Evolutionary conservation across 2,329 filamentous ascomycete genomes (phyloP).

Genomic region (Celoporthe dispersa): DNA sequence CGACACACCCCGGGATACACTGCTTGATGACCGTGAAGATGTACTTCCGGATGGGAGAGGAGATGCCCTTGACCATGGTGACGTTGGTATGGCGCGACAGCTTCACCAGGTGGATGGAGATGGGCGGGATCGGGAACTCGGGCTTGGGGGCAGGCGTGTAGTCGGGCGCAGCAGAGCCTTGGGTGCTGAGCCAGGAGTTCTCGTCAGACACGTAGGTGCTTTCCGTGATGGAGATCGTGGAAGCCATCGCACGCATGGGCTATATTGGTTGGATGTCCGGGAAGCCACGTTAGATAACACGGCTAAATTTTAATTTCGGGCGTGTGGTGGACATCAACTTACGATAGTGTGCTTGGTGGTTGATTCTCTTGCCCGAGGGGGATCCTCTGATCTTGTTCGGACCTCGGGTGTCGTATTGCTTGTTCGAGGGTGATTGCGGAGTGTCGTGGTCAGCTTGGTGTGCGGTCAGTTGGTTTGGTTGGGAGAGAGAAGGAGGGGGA

Average conservation of each 20-base stretch:
- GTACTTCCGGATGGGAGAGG: background rate
- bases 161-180: background rate
- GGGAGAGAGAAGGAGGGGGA: background rate
- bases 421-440: background rate
- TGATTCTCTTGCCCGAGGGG: too few relatives aligned
- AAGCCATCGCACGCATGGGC: background rate
- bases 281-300: background rate
- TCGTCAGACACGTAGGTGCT: background rate
- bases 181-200: background rate
- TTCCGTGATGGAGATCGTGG: background rate
- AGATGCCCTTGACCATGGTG: constrained; percentile 2
- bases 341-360: background rate
- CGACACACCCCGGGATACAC: background rate
- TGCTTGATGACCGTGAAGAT: constrained; percentile 3
- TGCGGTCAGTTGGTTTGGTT: background rate
- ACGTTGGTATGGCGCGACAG: background rate
- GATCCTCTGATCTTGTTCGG: background rate
- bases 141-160: background rate
- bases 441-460: background rate
- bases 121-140: background rate
- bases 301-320: background rate
- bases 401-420: background rate
- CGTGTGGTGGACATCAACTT: background rate
- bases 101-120: constrained; percentile 1
- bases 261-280: background rate